Percentiles rank a stretch among this genome's conserved stretches.
Evolutionary conservation across 176 grass and related monocot genomes (phyloP).

Genomic region (Ampelocalamus luodianensis): DNA sequence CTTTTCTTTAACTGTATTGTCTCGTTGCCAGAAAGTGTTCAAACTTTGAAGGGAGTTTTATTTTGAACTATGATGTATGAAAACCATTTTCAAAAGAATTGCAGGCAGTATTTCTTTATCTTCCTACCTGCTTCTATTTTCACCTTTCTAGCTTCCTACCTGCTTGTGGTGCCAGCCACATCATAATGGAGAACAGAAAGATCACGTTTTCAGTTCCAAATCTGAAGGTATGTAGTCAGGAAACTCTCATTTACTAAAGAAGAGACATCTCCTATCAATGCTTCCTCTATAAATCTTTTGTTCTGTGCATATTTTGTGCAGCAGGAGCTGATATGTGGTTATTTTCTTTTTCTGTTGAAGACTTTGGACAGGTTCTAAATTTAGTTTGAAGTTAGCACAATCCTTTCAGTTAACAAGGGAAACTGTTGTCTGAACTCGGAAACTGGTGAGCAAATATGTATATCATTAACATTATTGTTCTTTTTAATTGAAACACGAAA

Average conservation of each 20-base stretch:
- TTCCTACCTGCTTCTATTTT: not conserved
- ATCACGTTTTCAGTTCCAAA: not conserved
- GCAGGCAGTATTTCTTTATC: not conserved
- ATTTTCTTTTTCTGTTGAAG: not conserved
- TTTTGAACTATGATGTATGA: conserved; percentile 4
- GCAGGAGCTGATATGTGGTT: not conserved
- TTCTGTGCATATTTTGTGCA: not conserved
- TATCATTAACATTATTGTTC: not conserved
- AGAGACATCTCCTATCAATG: not conserved
- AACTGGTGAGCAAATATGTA: not conserved
- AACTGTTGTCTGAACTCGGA: not conserved
- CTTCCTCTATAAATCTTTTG: not conserved
- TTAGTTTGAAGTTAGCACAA: not conserved
- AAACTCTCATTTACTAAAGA: not conserved
- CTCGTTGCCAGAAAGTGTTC: not conserved
- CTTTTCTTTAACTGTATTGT: not conserved
- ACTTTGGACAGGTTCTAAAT: not conserved
- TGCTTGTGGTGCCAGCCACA: not conserved
- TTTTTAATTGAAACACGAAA: not conserved
- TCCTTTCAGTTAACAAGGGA: not conserved
- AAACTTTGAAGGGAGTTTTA: not conserved
- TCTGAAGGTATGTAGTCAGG: conserved; percentile 4
- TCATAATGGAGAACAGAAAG: not conserved
- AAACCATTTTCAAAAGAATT: not conserved
- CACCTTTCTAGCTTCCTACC: not conserved